Conservation (phyloP, 345 rosid genomes). For the Moringa oleifera region DNA sequence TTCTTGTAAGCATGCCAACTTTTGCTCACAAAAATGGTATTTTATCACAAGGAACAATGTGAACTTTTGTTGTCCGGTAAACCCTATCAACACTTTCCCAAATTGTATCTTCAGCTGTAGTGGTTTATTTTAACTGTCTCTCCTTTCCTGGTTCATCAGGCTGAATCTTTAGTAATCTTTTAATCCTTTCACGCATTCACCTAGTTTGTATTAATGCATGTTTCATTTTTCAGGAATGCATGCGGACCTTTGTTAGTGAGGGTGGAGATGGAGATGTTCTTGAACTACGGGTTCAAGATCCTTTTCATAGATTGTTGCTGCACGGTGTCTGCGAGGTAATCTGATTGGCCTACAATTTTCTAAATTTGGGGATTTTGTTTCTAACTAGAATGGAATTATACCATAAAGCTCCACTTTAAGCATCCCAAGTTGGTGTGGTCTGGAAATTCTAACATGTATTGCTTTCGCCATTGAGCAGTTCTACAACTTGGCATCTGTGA, state of each 20-base stretch:
- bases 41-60: background rate
- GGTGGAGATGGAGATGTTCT: conserved; percentile 54
- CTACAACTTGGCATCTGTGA: conserved; percentile 73
- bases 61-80: background rate
- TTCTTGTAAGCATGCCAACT: too few species aligned
- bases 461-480: conserved; percentile 39
- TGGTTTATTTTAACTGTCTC: background rate
- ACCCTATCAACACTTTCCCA: background rate
- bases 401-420: background rate
- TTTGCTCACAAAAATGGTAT: too few species aligned
- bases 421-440: background rate
- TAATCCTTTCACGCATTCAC: background rate
- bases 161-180: background rate
- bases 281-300: conserved; percentile 68
- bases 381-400: background rate
- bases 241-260: conserved; percentile 55
- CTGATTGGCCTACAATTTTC: background rate
- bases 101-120: background rate
- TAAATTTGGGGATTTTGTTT: background rate
- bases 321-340: conserved; percentile 95
- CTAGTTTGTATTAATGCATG: background rate
- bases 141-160: background rate
- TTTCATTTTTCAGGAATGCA: conserved; percentile 40
- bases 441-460: background rate
- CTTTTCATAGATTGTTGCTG: conserved; percentile 80